These are phyloP conservation scores for Monosporascus sp. DNA, from an alignment of 2,329 filamentous ascomycete species.

Conservation along the genomic window DNA sequence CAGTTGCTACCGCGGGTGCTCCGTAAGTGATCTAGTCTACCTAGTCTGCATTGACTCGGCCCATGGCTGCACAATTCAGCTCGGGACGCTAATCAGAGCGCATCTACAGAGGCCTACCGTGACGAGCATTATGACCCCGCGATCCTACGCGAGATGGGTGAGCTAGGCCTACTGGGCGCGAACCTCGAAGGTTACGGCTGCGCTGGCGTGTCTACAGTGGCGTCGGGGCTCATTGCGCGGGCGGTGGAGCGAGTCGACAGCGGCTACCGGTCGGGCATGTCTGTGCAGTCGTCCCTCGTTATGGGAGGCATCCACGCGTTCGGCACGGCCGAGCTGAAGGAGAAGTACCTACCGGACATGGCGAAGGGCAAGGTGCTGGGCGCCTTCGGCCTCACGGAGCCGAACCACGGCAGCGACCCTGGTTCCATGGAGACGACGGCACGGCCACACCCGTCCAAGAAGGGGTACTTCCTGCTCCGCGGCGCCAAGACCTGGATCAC, in stretches of 20 bases:
- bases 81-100: conserved; percentile 6
- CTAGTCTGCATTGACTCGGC: conserved; percentile 5
- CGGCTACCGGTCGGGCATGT: conserved; percentile 88
- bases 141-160: conserved; percentile 88
- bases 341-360: conserved; percentile 73
- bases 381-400: conserved; percentile 86
- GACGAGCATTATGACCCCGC: conserved; percentile 81
- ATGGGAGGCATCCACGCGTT: conserved; percentile 92
- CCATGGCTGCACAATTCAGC: not conserved
- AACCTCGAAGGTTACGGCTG: conserved; percentile 85
- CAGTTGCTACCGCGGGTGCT: conserved; percentile 78
- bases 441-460: conserved; percentile 77
- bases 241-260: conserved; percentile 89
- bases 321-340: conserved; percentile 80
- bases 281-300: conserved; percentile 84
- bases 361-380: conserved; percentile 78
- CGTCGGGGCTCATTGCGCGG: conserved; percentile 82
- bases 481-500: conserved; percentile 95
- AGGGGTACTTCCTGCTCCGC: conserved; percentile 72
- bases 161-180: conserved; percentile 80
- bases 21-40: conserved; percentile 66
- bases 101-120: conserved; percentile 44
- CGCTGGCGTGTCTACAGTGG: conserved; percentile 81
- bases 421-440: conserved; percentile 86
- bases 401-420: conserved; percentile 88